Evolutionary conservation across 2,329 filamentous ascomycete species (phyloP).

Genomic region (Sporothrix pseudoabietina): DNA sequence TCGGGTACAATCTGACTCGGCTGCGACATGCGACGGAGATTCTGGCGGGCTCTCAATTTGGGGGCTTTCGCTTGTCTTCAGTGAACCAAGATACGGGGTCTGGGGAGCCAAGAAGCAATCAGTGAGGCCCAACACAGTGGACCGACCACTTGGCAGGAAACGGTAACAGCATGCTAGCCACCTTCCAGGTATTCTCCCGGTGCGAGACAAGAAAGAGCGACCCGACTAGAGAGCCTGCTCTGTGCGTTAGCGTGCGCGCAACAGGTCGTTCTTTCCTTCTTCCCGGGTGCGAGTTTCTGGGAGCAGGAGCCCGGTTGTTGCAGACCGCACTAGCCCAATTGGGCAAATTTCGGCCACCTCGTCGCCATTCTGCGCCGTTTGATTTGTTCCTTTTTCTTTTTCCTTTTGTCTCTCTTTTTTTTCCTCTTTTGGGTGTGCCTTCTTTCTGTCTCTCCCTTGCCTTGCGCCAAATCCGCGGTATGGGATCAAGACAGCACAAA

Average conservation of each 20-base stretch:
- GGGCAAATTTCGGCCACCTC: background rate
- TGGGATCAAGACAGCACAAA: conserved; percentile 3
- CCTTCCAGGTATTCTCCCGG: conserved; percentile 9
- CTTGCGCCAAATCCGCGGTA: conserved; percentile 17
- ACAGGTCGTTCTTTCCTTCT: background rate
- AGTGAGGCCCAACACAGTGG: background rate
- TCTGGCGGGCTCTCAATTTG: background rate
- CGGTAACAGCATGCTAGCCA: background rate
- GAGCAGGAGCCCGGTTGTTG: background rate
- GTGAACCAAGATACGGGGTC: background rate
- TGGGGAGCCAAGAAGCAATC: background rate
- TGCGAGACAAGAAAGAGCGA: background rate
- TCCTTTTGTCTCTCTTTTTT: background rate
- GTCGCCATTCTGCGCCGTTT: background rate
- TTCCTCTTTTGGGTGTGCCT: background rate
- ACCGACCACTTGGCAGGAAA: background rate
- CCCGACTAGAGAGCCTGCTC: background rate
- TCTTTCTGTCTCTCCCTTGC: conserved; percentile 9
- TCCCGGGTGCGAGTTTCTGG: background rate
- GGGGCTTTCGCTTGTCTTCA: conserved; percentile 1
- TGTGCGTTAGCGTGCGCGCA: background rate
- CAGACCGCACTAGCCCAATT: conserved; percentile 8
- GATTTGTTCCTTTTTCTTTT: background rate
- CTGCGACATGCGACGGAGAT: background rate
- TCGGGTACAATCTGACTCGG: background rate